Evolutionary conservation across 768 basidiomycete species (phyloP).

Genomic region (Butyriboletus loyo): DNA sequence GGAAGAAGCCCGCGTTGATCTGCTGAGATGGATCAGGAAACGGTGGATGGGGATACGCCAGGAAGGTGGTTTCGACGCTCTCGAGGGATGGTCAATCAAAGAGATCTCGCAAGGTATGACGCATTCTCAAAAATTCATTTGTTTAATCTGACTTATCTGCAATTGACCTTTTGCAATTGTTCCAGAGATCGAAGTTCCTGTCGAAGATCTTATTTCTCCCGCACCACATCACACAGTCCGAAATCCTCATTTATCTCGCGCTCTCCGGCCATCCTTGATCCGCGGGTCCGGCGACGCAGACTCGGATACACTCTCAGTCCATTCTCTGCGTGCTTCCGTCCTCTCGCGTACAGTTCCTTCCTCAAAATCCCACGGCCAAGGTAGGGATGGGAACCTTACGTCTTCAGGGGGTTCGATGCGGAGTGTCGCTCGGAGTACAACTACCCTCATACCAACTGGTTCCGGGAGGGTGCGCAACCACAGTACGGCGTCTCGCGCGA

Average conservation of each 20-base stretch:
- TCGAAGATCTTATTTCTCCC: constrained; percentile 67
- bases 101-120: constrained; percentile 56
- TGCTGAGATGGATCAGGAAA: constrained; percentile 64
- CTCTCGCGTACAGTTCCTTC: constrained; percentile 33
- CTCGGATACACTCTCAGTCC: constrained; percentile 40
- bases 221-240: constrained; percentile 29
- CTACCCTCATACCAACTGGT: constrained; percentile 16
- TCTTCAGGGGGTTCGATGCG: constrained; percentile 42
- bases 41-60: constrained; percentile 75
- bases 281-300: constrained; percentile 32
- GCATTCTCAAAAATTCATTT: not conserved
- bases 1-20: constrained; percentile 55
- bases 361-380: constrained; percentile 19
- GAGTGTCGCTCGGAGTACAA: constrained; percentile 44
- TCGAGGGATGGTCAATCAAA: constrained; percentile 87
- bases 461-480: constrained; percentile 23
- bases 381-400: constrained; percentile 20
- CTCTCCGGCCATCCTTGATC: constrained; percentile 27
- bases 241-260: constrained; percentile 27
- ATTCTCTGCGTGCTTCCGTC: constrained; percentile 46
- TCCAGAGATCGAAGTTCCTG: constrained; percentile 74
- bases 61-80: constrained; percentile 72
- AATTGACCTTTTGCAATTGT: not conserved
- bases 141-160: not conserved
- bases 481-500: constrained; percentile 23